A percentile compares a stretch with the other conserved stretches of the same genome.
Conservation (phyloP, 2,329 filamentous ascomycete species). For the Ceratocystis variospora region DNA sequence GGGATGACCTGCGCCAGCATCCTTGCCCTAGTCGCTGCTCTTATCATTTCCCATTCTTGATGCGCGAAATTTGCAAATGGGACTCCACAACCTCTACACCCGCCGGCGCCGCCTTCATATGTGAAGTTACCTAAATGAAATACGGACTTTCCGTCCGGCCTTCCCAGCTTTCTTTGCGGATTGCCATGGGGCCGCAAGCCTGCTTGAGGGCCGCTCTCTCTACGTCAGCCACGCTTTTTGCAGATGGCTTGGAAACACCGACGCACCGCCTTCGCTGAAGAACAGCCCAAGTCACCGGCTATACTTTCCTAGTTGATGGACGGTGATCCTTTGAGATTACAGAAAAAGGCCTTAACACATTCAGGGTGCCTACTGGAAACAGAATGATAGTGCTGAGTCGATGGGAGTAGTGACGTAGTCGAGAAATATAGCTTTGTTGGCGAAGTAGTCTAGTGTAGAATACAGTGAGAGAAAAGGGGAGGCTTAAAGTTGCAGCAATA, state of each 20-base stretch:
- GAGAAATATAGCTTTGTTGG: no score
- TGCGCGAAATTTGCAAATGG: background rate
- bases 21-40: background rate
- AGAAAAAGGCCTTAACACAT: constrained; percentile 26
- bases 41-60: background rate
- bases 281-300: constrained; percentile 27
- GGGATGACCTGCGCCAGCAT: background rate
- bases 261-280: constrained; percentile 31
- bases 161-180: no score
- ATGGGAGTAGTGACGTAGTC: background rate
- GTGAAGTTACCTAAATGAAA: background rate
- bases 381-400: background rate
- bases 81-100: background rate
- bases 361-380: background rate
- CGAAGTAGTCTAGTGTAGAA: no score
- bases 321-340: constrained; percentile 30
- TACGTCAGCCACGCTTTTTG: constrained; percentile 30
- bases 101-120: background rate
- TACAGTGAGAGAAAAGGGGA: no score
- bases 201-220: constrained; percentile 21
- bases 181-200: background rate
- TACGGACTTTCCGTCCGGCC: background rate
- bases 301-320: constrained; percentile 32
- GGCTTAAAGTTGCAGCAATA: no score
- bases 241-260: constrained; percentile 32